Percentiles rank a stretch among this genome's conserved stretches.
phyloP scores from a whole-genome alignment of 805 yeast genomes.

The Barnettozyma sucrosica region DNA sequence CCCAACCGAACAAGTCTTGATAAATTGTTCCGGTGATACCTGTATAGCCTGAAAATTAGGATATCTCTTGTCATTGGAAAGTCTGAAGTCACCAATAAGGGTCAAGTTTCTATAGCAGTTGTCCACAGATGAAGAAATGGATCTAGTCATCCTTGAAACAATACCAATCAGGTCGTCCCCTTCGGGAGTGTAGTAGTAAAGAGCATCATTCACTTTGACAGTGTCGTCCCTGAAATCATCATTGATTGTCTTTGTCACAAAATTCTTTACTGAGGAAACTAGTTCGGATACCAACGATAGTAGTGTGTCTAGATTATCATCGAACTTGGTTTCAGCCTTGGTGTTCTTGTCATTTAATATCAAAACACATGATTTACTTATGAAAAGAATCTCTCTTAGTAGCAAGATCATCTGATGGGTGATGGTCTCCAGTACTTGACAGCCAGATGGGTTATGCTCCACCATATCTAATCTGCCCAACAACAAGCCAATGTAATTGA shows the following conservation, averaged over 20 bases:
- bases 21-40: conserved; percentile 55
- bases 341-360: conserved; percentile 26
- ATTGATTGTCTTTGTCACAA: conserved; percentile 49
- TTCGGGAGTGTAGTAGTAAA: conserved; percentile 56
- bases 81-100: conserved; percentile 60
- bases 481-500: conserved; percentile 57
- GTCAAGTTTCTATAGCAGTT: conserved; percentile 48
- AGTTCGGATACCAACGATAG: conserved; percentile 57
- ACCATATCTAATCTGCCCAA: conserved; percentile 75
- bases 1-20: conserved; percentile 55
- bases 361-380: conserved; percentile 44
- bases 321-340: conserved; percentile 21
- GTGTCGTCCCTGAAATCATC: conserved; percentile 26
- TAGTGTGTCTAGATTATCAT: conserved; percentile 48
- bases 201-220: conserved; percentile 17
- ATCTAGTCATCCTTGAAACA: conserved; percentile 53
- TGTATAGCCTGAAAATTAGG: conserved; percentile 57
- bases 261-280: conserved; percentile 56
- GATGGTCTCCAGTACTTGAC: conserved; percentile 58
- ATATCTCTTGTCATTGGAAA: conserved; percentile 54
- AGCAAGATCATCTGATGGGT: conserved; percentile 64
- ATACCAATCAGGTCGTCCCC: conserved; percentile 60
- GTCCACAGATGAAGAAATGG: conserved; percentile 42
- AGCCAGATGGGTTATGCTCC: conserved; percentile 66
- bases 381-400: conserved; percentile 55